Evolutionary conservation across 345 rosid genomes (phyloP), one percentile per base, ranked within the genome.

Genomic region (Microthlaspi erraticum): DNA sequence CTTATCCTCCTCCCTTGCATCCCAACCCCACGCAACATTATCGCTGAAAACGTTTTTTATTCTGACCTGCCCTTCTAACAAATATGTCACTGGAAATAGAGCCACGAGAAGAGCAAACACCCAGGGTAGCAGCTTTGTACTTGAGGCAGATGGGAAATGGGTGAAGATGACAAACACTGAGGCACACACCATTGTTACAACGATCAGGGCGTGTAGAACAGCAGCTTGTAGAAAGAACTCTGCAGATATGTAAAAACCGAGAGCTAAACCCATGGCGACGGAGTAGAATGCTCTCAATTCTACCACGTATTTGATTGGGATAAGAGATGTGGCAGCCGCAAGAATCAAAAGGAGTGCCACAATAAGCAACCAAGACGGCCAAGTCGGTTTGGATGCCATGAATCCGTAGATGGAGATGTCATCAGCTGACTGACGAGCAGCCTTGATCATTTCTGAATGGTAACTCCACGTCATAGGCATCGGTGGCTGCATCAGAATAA

Each of bases 361-460:
- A 41, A 94, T 92, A 51, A 94, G 96, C 65, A 92, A 72, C 99
- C 99, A 94, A 52, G 99, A 87, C 12, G 99, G 98, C 98, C 99
- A 92, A n/a, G 96, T 88, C 31, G 99, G 99, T 80, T 89, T 92
- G 63, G 93, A 82, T 55, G 96, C 89, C 81, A 89, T 75, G 58
- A 94, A 90, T 12, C 98, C 99, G 50, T 94, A 94, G 60, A 91
- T 94, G 44, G 98, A 89, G 71, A 94, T 86, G 76, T 94, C 99
- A 80, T 94, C 99, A 64, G 91, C 88, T 63, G 98, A 88, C 74
- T 84, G 92, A 32, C 92, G 97, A 68, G 99, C 96, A 23, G 95
- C 88, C 76, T 80, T 89, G 69, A 91, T 92, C 68, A 92, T 51
- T 6, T 88, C 93, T 19, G 98, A 91, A 4, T 79, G 83, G 80